Percentiles rank a stretch among this genome's conserved stretches.
phyloP scores from a whole-genome alignment of 176 grass and related monocot genomes.

The Chloris gayana region DNA sequence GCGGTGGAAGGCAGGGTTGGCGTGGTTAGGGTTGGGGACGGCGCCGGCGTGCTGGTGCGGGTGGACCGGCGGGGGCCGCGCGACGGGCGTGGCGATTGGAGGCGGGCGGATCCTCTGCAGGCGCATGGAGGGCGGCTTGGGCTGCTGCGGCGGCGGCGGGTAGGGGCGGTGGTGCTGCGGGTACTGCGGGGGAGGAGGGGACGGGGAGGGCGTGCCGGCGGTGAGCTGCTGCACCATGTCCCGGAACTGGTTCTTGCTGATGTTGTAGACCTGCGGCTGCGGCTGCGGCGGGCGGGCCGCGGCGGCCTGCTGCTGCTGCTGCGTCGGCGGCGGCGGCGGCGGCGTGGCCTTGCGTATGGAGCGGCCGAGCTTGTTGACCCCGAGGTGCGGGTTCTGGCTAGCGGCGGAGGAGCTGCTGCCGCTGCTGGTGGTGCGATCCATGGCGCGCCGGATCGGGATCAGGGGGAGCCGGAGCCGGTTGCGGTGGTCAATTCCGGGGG shows the following conservation, averaged over 20 bases:
- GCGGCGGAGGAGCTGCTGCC: slow-evolving; percentile 13
- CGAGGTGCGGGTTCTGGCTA: slow-evolving; percentile 63
- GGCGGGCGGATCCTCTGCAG: slow-evolving; percentile 86
- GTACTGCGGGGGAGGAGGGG: slow-evolving; percentile 35
- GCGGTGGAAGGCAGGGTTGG: slow-evolving; percentile 47
- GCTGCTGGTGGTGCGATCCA: slow-evolving; percentile 77
- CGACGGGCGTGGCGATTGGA: slow-evolving; percentile 63
- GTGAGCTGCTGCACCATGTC: slow-evolving; percentile 98
- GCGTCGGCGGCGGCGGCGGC: slow-evolving; percentile 43
- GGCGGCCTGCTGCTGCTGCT: neutral
- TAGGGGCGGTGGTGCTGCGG: slow-evolving; percentile 29
- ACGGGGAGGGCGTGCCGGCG: slow-evolving; percentile 71
- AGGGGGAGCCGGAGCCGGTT: neutral
- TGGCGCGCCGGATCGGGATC: slow-evolving; percentile 20
- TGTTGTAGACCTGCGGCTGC: slow-evolving; percentile 98
- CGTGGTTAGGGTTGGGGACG: slow-evolving; percentile 37
- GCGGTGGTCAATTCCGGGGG: neutral
- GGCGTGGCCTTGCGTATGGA: slow-evolving; percentile 81
- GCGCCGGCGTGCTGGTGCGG: slow-evolving; percentile 39
- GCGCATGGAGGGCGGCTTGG: slow-evolving; percentile 65
- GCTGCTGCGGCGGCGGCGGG: slow-evolving; percentile 44
- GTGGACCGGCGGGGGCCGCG: slow-evolving; percentile 48
- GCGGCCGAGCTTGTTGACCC: slow-evolving; percentile 83
- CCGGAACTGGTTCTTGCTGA: slow-evolving; percentile 97
- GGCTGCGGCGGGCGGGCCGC: slow-evolving; percentile 61